A percentile compares a stretch with the other conserved stretches of the same genome.
Evolutionary conservation across 2,329 filamentous ascomycete genomes (phyloP).

Genomic region (Truncatella angustata): DNA sequence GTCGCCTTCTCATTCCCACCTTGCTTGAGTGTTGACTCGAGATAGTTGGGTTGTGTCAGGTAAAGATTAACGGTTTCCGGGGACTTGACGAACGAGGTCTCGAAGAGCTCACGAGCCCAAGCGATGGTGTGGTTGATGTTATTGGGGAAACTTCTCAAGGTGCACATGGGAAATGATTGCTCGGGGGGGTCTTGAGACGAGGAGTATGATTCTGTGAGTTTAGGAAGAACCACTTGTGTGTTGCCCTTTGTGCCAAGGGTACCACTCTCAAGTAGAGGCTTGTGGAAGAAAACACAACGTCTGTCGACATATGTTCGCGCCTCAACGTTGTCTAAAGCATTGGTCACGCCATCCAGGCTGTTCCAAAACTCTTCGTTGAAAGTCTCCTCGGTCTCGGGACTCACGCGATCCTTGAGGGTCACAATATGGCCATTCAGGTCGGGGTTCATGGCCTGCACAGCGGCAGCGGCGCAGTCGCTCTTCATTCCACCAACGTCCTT

Average conservation of each 20-base stretch:
- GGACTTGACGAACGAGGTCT: conserved; percentile 88
- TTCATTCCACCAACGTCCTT: conserved; percentile 95
- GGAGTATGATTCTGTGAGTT: conserved; percentile 94
- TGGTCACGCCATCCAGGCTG: conserved; percentile 85
- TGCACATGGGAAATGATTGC: conserved; percentile 99
- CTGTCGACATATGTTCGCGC: conserved; percentile 95
- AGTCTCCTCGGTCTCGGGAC: conserved; percentile 85
- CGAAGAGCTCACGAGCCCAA: conserved; percentile 95
- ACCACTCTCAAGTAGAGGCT: conserved; percentile 92
- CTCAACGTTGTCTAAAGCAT: conserved; percentile 96
- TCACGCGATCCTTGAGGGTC: conserved; percentile 84
- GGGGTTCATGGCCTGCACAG: conserved; percentile 94
- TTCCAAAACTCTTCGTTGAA: conserved; percentile 96
- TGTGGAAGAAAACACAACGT: conserved; percentile 97
- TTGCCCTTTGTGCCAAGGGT: conserved; percentile 99
- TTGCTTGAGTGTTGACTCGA: conserved; percentile 84
- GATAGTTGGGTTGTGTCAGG: conserved; percentile 85
- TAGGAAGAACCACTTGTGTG: conserved; percentile 90
- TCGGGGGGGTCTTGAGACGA: conserved; percentile 96
- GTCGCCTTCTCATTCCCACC: conserved; percentile 94
- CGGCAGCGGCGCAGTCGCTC: conserved; percentile 87
- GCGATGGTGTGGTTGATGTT: conserved; percentile 98
- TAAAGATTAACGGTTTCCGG: conserved; percentile 95
- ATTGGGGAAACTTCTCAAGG: conserved; percentile 94
- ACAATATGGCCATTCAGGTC: conserved; percentile 84